A percentile compares a stretch with the other conserved stretches of the same genome.
phyloP scores from a whole-genome alignment of 192 early-diverging fungal genomes.

The Backusella circina region DNA sequence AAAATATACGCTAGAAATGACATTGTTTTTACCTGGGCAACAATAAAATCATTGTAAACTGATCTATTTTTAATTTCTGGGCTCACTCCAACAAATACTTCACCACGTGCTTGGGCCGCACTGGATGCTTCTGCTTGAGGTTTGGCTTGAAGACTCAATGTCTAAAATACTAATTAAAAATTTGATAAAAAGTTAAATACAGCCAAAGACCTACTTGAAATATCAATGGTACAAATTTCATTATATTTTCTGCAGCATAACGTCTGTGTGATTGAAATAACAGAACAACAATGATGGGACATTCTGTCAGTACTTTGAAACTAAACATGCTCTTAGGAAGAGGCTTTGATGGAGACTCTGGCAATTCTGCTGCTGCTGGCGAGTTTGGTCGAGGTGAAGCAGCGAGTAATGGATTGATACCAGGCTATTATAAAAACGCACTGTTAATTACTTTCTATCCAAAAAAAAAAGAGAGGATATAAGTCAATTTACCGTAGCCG shows the following conservation, averaged over 20 bases:
- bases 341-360: constrained; percentile 55
- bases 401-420: constrained; percentile 34
- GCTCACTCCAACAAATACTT: constrained; percentile 76
- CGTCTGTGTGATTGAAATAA: constrained; percentile 88
- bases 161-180: constrained; percentile 29
- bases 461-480: background rate
- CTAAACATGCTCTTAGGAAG: constrained; percentile 75
- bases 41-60: constrained; percentile 86
- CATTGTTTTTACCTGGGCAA: constrained; percentile 97
- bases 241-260: constrained; percentile 77
- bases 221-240: constrained; percentile 84
- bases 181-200: background rate
- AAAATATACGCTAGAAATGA: constrained; percentile 97
- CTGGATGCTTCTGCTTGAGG: constrained; percentile 53
- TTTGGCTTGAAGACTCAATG: constrained; percentile 49
- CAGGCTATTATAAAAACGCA: constrained; percentile 19
- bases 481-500: constrained; percentile 22
- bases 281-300: constrained; percentile 96
- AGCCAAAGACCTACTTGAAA: constrained; percentile 56
- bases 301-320: constrained; percentile 98
- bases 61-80: constrained; percentile 67
- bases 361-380: constrained; percentile 55
- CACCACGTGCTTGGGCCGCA: constrained; percentile 45
- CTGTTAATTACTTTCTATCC: background rate
- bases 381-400: constrained; percentile 75